A percentile compares a stretch with the other conserved stretches of the same genome.
phyloP scores from a whole-genome alignment of 495 filamentous ascomycete species.

The Elaphomyces granulatus region DNA sequence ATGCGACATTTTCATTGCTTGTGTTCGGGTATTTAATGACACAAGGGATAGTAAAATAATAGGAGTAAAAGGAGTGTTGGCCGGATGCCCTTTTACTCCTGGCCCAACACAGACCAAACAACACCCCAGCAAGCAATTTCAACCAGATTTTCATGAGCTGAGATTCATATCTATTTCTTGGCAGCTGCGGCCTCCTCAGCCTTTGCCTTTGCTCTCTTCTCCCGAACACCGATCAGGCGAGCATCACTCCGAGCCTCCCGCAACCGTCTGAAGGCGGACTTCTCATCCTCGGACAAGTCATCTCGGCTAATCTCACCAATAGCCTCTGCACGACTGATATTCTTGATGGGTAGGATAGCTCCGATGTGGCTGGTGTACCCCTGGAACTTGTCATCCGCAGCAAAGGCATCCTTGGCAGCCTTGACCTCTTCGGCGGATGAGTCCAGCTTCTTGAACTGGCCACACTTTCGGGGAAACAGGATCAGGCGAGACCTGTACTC shows the following conservation, averaged over 20 bases:
- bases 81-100: no score
- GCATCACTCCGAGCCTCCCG: slow-evolving; percentile 77
- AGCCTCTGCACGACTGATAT: slow-evolving; percentile 40
- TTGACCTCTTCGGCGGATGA: slow-evolving; percentile 75
- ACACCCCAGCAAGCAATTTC: no score
- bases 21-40: no score
- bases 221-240: slow-evolving; percentile 63
- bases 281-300: slow-evolving; percentile 59
- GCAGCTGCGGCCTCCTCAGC: slow-evolving; percentile 72
- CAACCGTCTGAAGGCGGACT: slow-evolving; percentile 73
- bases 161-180: slow-evolving; percentile 66
- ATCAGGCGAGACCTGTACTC: slow-evolving; percentile 90
- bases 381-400: slow-evolving; percentile 36
- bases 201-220: slow-evolving; percentile 91
- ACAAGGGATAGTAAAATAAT: no score
- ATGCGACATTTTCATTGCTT: no score
- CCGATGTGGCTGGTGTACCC: slow-evolving; percentile 40
- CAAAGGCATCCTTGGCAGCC: slow-evolving; percentile 44
- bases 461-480: slow-evolving; percentile 90
- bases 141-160: no score
- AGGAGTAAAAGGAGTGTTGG: no score
- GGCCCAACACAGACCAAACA: no score
- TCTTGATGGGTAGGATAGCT: slow-evolving; percentile 54
- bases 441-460: slow-evolving; percentile 82
- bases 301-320: slow-evolving; percentile 70